Conservation (phyloP, 768 basidiomycete genomes). For the Coprinellus aureogranulatus region DNA sequence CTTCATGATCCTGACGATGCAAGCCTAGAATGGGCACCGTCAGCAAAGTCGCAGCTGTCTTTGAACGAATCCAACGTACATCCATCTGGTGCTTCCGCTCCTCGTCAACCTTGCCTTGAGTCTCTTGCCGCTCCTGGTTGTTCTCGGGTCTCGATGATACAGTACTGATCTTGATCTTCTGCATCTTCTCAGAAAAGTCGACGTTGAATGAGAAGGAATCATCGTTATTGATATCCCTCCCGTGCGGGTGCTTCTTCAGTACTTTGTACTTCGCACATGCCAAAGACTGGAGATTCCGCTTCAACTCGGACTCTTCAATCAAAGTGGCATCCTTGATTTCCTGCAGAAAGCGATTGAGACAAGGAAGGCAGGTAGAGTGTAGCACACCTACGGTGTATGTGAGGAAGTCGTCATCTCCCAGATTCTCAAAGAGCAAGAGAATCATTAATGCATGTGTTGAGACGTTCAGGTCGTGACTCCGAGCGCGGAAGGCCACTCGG, state of each 20-base stretch:
- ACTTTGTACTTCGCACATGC: slow-evolving; percentile 95
- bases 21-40: slow-evolving; percentile 64
- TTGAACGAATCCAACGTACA: slow-evolving; percentile 59
- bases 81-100: slow-evolving; percentile 88
- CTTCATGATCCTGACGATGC: slow-evolving; percentile 97
- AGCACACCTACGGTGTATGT: slow-evolving; percentile 53
- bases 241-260: slow-evolving; percentile 85
- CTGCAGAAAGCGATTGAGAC: slow-evolving; percentile 37
- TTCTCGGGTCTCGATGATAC: slow-evolving; percentile 86
- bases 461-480: slow-evolving; percentile 87
- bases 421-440: slow-evolving; percentile 79
- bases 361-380: not conserved
- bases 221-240: slow-evolving; percentile 70
- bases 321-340: slow-evolving; percentile 77
- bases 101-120: slow-evolving; percentile 85
- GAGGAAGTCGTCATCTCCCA: slow-evolving; percentile 64
- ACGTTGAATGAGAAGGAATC: slow-evolving; percentile 91
- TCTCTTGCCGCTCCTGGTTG: slow-evolving; percentile 85
- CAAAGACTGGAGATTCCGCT: slow-evolving; percentile 91
- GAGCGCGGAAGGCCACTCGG: slow-evolving; percentile 71
- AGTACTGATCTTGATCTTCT: slow-evolving; percentile 91
- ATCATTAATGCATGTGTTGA: slow-evolving; percentile 87
- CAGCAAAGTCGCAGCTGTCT: too few relatives aligned
- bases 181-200: slow-evolving; percentile 75
- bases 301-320: slow-evolving; percentile 75